Percentiles rank a stretch among this genome's conserved stretches.
phyloP scores from a whole-genome alignment of 2,329 filamentous ascomycete genomes.

The Bipolaris zeicola region DNA sequence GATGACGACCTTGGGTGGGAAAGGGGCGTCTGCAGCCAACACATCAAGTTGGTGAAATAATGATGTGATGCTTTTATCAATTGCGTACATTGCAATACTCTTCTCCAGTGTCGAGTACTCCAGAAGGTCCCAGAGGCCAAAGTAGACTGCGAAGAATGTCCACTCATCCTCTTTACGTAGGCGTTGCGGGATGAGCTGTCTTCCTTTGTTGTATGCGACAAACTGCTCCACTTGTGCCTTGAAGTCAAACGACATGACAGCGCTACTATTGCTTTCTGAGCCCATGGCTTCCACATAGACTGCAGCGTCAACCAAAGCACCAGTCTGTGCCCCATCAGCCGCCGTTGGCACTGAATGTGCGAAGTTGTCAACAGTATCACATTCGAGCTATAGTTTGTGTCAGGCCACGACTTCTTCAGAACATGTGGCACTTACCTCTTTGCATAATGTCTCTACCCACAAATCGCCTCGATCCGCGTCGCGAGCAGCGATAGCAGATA shows the following conservation, averaged over 20 bases:
- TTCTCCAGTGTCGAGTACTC: conserved; percentile 40
- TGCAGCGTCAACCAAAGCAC: conserved; percentile 41
- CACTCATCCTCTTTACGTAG: conserved; percentile 32
- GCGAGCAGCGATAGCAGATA: conserved; percentile 27
- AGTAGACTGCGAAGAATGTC: conserved; percentile 46
- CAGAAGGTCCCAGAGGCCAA: conserved; percentile 47
- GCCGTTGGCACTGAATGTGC: conserved; percentile 38
- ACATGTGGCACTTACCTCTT: conserved; percentile 40
- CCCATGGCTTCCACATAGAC: conserved; percentile 34
- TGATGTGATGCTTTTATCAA: conserved; percentile 41
- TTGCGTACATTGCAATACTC: conserved; percentile 34
- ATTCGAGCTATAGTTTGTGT: conserved; percentile 39
- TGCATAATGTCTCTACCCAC: conserved; percentile 47
- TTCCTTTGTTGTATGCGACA: conserved; percentile 33
- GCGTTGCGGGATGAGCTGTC: conserved; percentile 22
- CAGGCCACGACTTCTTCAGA: conserved; percentile 17
- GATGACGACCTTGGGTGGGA: conserved; percentile 37
- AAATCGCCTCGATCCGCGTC: conserved; percentile 39
- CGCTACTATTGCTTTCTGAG: conserved; percentile 23
- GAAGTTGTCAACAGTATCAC: conserved; percentile 47
- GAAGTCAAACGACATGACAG: conserved; percentile 39
- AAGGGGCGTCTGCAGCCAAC: conserved; percentile 33
- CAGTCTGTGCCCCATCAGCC: conserved; percentile 24
- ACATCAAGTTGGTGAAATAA: conserved; percentile 44
- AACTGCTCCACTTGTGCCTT: conserved; percentile 47